Evolutionary conservation across 2,329 filamentous ascomycete species (phyloP).

Genomic region (Lizonia empirigonia): DNA sequence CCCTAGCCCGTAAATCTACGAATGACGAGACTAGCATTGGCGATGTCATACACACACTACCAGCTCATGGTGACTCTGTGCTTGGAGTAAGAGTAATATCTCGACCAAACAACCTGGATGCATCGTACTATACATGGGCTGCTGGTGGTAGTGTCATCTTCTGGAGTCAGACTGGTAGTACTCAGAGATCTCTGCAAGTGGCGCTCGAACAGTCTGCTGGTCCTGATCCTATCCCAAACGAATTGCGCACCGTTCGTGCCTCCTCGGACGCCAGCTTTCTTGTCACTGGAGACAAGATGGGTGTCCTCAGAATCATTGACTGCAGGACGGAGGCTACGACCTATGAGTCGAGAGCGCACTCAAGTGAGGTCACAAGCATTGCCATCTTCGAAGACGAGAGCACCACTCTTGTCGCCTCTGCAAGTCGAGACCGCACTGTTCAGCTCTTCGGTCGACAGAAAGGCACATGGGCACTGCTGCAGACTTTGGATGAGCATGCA

Average conservation of each 20-base stretch:
- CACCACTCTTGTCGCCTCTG: constrained; percentile 75
- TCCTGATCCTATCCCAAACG: constrained; percentile 59
- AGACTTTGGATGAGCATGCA: constrained; percentile 90
- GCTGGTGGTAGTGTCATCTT: constrained; percentile 78
- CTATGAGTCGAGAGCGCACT: constrained; percentile 82
- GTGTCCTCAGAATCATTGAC: constrained; percentile 76
- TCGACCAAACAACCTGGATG: constrained; percentile 63
- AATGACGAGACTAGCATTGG: constrained; percentile 37
- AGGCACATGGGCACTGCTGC: constrained; percentile 74
- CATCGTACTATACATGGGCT: constrained; percentile 90
- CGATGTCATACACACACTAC: constrained; percentile 51
- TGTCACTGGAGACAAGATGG: constrained; percentile 83
- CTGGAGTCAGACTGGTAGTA: constrained; percentile 77
- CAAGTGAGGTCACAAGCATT: constrained; percentile 82
- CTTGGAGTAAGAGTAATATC: constrained; percentile 73
- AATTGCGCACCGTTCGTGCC: constrained; percentile 63
- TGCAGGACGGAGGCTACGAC: constrained; percentile 64
- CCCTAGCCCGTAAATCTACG: background rate
- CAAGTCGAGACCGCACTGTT: constrained; percentile 80
- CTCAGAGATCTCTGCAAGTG: constrained; percentile 68
- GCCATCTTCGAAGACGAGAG: constrained; percentile 70
- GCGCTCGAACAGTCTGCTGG: constrained; percentile 67
- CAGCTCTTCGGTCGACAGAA: constrained; percentile 77
- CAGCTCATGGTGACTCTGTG: constrained; percentile 64
- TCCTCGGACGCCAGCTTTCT: constrained; percentile 69